Percentiles rank a stretch among this genome's conserved stretches.
These are phyloP conservation scores for Albatrellus ellisii DNA, from an alignment of 768 basidiomycete genomes.

Conservation along the genomic window DNA sequence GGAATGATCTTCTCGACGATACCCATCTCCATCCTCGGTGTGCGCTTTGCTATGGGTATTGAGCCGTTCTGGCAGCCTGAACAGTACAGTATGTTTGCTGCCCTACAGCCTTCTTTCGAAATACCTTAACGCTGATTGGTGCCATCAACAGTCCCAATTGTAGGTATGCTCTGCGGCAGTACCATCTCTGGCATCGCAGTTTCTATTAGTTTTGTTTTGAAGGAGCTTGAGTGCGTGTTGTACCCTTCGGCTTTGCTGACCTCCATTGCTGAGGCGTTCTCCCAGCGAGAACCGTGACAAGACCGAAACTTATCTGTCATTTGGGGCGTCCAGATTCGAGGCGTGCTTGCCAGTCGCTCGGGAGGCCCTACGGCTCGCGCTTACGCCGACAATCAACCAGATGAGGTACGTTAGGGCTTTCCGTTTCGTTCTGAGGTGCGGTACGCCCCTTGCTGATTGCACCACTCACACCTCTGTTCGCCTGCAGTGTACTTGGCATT, in stretches of 20 bases:
- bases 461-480: background rate
- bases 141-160: slow-evolving; percentile 46
- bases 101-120: background rate
- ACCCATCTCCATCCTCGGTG: slow-evolving; percentile 67
- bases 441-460: too few relatives aligned
- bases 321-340: slow-evolving; percentile 74
- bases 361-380: slow-evolving; percentile 66
- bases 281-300: slow-evolving; percentile 72
- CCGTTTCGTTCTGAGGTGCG: background rate
- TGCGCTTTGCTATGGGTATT: slow-evolving; percentile 61
- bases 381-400: slow-evolving; percentile 73
- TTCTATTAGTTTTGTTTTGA: slow-evolving; percentile 54
- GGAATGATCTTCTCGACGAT: slow-evolving; percentile 68
- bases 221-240: slow-evolving; percentile 52
- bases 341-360: slow-evolving; percentile 70
- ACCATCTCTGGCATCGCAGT: slow-evolving; percentile 70
- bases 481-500: slow-evolving; percentile 51
- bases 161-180: slow-evolving; percentile 79
- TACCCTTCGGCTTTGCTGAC: background rate
- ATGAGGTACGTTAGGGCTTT: slow-evolving; percentile 45
- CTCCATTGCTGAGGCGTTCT: background rate
- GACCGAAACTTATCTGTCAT: slow-evolving; percentile 75
- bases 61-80: slow-evolving; percentile 76
- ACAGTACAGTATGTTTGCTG: slow-evolving; percentile 46
- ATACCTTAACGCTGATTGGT: background rate